Evolutionary conservation across 2,329 filamentous ascomycete species (phyloP), one percentile per base, ranked within the genome.

Genomic region (Aaosphaeria pasadenensis): DNA sequence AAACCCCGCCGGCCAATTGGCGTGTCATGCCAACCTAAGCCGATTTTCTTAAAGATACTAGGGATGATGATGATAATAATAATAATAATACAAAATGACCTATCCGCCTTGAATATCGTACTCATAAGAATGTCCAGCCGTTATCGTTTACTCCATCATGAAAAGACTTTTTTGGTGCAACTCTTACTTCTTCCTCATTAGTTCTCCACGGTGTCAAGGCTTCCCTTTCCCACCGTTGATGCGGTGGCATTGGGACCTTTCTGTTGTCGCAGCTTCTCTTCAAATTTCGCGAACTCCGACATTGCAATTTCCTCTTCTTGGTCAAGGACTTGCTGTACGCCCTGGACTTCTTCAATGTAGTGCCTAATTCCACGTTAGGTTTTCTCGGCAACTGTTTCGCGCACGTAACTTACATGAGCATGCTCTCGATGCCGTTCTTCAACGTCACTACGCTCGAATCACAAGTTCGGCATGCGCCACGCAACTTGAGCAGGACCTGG

Each of bases 381-480:
- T 24, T 24, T 24, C 17, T 24, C 17, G 17, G 17, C 17, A 2
- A 2, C 17, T 24, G 17, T 24, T 24, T 24, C 17, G 17, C 17
- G 17, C 17, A 24, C 24, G 11, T 29, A 31, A 83, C 87, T 81
- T 71, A 89, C 89, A 96, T 96, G 69, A 97, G 72, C 94, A 99
- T 97, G 57, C 89, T 89, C 79, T 99, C 94, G 59, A 99, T 99
- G 5, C 94, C 94, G 69, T 95, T 97, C 79, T 95, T 96, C 57
- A 99, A 73, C 30, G 94, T 99, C 33, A 96, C 91, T 0, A 94
- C 97, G 69, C 91, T 96, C 41, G 89, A 95, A 71, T 97, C 94
- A 70, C 94, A 99, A 17, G 92, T 97, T 56, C 94, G 81, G 72
- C 94, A 99, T 17, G 94, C 94, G 11, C 94, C 94, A 43, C 92